Conservation (phyloP, 1,284 basidiomycete genomes). For the Cryptococcus sp. region DNA sequence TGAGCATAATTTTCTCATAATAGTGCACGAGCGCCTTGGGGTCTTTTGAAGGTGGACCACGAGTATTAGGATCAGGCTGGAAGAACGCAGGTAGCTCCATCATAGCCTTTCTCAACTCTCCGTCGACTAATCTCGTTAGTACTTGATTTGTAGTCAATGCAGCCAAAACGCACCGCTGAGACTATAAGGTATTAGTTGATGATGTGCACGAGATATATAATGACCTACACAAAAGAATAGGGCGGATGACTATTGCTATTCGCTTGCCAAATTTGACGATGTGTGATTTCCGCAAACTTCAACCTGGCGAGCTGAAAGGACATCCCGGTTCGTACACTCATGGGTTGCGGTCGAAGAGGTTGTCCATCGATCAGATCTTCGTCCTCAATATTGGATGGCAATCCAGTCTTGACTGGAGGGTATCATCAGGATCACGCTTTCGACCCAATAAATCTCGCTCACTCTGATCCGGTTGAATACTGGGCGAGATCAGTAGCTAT, state of each 20-base stretch:
- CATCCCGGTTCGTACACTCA: conserved; percentile 45
- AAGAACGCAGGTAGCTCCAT: conserved; percentile 47
- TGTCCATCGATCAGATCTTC: conserved; percentile 47
- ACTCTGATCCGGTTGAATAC: conserved; percentile 49
- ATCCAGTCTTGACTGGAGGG: conserved; percentile 40
- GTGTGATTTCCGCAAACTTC: conserved; percentile 45
- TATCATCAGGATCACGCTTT: too few relatives aligned
- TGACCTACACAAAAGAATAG: conserved; percentile 45
- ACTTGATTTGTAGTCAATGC: neutral
- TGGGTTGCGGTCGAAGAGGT: conserved; percentile 40
- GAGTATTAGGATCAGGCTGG: conserved; percentile 32
- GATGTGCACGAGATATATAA: neutral
- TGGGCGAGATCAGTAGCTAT: conserved; percentile 4
- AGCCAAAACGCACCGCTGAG: conserved; percentile 14
- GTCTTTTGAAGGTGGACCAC: conserved; percentile 25
- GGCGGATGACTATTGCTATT: conserved; percentile 46
- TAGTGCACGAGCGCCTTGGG: conserved; percentile 42
- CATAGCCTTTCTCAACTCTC: conserved; percentile 46
- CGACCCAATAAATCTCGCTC: conserved; percentile 5
- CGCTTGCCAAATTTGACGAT: conserved; percentile 48
- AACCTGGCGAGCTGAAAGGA: conserved; percentile 48
- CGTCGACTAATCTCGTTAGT: conserved; percentile 30
- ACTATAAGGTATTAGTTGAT: conserved; percentile 7
- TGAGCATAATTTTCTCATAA: conserved; percentile 48
- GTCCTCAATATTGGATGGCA: conserved; percentile 48